phyloP scores from a whole-genome alignment of 1,284 basidiomycete genomes.

The Prillingera fragicola region DNA sequence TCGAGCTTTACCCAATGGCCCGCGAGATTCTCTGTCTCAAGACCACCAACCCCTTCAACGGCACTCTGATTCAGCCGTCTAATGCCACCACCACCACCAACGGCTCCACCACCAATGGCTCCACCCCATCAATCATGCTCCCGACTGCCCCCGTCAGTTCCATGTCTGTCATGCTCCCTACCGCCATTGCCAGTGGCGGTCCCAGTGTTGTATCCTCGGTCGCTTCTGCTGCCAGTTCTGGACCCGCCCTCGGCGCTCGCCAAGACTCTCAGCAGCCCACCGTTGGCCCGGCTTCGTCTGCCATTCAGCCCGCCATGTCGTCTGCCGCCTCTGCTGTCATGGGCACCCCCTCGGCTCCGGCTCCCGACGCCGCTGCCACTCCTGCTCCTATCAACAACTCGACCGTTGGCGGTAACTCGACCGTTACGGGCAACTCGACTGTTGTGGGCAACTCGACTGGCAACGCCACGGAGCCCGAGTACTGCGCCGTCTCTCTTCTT shows the following conservation, averaged over 20 bases:
- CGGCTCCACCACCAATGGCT: conserved; percentile 27
- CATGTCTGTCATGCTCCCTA: not conserved
- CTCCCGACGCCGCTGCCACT: too few species aligned
- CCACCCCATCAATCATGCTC: conserved; percentile 10
- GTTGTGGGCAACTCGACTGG: conserved; percentile 17
- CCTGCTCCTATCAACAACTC: conserved; percentile 41
- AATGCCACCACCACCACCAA: conserved; percentile 18
- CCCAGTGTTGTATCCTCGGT: too few species aligned
- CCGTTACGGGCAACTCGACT: conserved; percentile 16
- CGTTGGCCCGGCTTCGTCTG: too few species aligned
- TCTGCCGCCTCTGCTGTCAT: too few species aligned
- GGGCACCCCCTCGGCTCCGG: too few species aligned
- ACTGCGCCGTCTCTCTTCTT: conserved; percentile 38
- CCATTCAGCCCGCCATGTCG: too few species aligned
- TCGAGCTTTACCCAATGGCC: conserved; percentile 35
- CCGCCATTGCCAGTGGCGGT: not conserved
- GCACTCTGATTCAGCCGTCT: conserved; percentile 10
- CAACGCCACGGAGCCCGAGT: conserved; percentile 38
- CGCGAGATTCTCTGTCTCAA: conserved; percentile 44
- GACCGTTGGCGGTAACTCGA: conserved; percentile 2
- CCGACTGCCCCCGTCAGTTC: not conserved
- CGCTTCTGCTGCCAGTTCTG: too few species aligned
- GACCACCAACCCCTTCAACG: conserved; percentile 16
- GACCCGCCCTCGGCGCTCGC: too few species aligned
- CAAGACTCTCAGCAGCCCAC: too few species aligned